Evolutionary conservation across 2,329 filamentous ascomycete species (phyloP).

Genomic region (Chrysoporthe puriensis): DNA sequence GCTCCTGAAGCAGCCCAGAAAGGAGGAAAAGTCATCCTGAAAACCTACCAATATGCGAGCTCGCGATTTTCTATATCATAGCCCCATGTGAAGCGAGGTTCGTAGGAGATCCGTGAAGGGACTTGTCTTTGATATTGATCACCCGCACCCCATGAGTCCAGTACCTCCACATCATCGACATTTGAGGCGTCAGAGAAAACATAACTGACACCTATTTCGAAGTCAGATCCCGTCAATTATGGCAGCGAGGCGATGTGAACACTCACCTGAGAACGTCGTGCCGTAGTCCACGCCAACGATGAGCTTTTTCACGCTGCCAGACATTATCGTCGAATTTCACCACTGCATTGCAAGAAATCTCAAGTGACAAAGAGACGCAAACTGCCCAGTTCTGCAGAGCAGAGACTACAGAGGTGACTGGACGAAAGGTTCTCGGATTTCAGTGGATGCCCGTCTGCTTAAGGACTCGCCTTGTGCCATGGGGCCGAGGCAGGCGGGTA

Average conservation of each 20-base stretch:
- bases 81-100: conserved; percentile 5
- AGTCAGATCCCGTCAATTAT: neutral
- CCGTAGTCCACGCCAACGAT: conserved; percentile 12
- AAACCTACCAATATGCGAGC: neutral
- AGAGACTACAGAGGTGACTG: neutral
- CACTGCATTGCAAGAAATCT: neutral
- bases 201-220: conserved; percentile 7
- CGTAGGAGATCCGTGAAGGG: conserved; percentile 11
- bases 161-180: conserved; percentile 9
- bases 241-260: neutral
- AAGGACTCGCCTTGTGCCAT: neutral
- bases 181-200: conserved; percentile 10
- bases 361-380: neutral
- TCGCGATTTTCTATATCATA: conserved; percentile 8
- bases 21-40: neutral
- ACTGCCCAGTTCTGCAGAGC: no score
- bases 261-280: conserved; percentile 11
- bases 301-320: conserved; percentile 8
- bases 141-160: conserved; percentile 8
- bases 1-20: neutral
- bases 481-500: neutral
- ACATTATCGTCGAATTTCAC: neutral
- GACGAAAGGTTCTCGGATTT: neutral
- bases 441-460: neutral
- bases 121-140: conserved; percentile 12